phyloP scores from a whole-genome alignment of 2,329 filamentous ascomycete genomes.

The Chrysoporthe deuterocubensis region DNA sequence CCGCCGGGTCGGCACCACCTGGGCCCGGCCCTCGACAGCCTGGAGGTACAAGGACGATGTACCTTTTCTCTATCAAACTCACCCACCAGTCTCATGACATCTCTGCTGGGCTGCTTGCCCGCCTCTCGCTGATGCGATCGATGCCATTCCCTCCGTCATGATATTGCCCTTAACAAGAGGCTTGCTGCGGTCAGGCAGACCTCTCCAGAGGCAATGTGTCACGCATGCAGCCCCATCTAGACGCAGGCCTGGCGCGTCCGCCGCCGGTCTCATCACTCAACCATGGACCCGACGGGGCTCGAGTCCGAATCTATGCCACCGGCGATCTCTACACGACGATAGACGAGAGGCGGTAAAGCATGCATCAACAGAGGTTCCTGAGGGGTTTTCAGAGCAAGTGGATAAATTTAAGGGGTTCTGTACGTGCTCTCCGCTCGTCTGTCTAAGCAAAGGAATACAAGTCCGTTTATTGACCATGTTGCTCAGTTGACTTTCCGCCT shows the following conservation, averaged over 20 bases:
- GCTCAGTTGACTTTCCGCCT: conserved; percentile 39
- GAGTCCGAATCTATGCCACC: conserved; percentile 1
- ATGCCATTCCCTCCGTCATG: conserved; percentile 9
- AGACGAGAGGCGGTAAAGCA: background rate
- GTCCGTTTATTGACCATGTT: conserved; percentile 20
- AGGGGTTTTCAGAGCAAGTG: conserved; percentile 33
- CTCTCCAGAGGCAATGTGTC: conserved; percentile 9
- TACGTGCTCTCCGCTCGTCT: conserved; percentile 33
- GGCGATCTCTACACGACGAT: conserved; percentile 7
- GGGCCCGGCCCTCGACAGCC: background rate
- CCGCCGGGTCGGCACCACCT: conserved; percentile 10
- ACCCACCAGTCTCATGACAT: conserved; percentile 19
- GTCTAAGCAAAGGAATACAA: conserved; percentile 42
- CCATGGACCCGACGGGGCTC: background rate
- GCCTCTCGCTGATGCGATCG: conserved; percentile 6
- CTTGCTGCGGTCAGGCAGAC: conserved; percentile 13
- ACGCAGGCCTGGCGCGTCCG: conserved; percentile 5
- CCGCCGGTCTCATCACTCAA: conserved; percentile 13
- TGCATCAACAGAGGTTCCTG: background rate
- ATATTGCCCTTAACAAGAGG: conserved; percentile 20
- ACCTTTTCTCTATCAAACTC: conserved; percentile 16
- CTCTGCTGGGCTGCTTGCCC: background rate
- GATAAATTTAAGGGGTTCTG: background rate
- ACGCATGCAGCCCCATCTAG: background rate
- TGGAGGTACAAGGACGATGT: conserved; percentile 25